phyloP scores from a whole-genome alignment of 208 protist genomes.

The Acanthamoeba lugdunensis region DNA sequence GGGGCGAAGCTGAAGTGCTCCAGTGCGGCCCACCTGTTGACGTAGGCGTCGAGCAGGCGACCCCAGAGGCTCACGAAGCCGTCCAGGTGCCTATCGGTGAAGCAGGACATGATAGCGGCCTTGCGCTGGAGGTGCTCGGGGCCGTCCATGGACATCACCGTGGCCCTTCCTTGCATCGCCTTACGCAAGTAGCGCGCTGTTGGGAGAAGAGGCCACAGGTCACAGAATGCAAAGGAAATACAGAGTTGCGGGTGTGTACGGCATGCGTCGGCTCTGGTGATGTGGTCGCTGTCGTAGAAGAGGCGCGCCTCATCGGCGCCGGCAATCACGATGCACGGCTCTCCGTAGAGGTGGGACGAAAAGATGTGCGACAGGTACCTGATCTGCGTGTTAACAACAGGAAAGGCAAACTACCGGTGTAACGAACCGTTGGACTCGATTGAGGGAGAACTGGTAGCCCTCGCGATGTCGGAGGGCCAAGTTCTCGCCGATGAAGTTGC shows the following conservation, averaged over 20 bases:
- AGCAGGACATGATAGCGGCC: background rate
- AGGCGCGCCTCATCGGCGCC: background rate
- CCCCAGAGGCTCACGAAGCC: background rate
- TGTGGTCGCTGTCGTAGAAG: conserved; percentile 17
- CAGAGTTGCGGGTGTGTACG: background rate
- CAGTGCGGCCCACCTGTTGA: background rate
- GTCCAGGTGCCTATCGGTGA: background rate
- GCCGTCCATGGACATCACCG: background rate
- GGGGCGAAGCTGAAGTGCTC: background rate
- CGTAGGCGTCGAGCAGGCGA: background rate
- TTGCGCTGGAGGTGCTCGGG: background rate
- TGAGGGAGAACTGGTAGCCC: background rate
- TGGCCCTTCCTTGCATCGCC: background rate
- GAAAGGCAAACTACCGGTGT: background rate
- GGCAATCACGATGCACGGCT: conserved; percentile 17
- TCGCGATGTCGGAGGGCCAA: background rate
- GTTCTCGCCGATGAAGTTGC: conserved; percentile 1
- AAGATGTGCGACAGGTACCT: conserved; percentile 21
- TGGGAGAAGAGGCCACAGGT: too few relatives aligned
- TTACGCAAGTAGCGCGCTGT: background rate
- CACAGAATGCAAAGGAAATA: too few relatives aligned
- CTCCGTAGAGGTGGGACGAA: background rate
- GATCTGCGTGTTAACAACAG: background rate
- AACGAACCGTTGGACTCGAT: background rate
- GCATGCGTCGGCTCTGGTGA: background rate